Base-by-base conservation (phyloP, 371 early-diverging fungal genomes). In the Actinomortierella ambigua region DNA sequence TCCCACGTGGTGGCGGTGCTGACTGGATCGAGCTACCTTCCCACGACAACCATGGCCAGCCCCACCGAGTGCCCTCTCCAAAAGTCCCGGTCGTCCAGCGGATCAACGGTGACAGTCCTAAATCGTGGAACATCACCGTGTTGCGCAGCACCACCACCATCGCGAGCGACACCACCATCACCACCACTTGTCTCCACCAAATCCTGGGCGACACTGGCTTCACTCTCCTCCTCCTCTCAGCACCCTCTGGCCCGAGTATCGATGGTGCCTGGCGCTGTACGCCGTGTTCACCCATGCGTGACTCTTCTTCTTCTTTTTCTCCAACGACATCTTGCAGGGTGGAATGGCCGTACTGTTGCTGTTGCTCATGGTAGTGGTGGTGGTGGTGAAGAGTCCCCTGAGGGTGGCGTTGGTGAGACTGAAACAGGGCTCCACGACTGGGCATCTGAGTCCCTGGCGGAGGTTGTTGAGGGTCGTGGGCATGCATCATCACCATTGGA, bases 401-500 rank as follows among this genome's bases (percentile, higher is more conserved):
- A 4, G 71, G 71, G 41, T 71, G 71, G 46, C 71, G 41, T 43
- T 71, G 73, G 23, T 56, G 62, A n/a, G 63, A 27, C 26, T 54
- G 59, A 20, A 61, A 61, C 8, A 47, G 14, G 15, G 51, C 22
- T 51, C 58, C 66, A 15, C 59, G 51, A 24, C 41, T 49, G 23
- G 48, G 50, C 0, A 44, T n/a, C 34, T 34, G 34, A 6, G 34
- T 34, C 11, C 34, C 48, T 22, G 22, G 22, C 8, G 63, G 59
- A 8, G 67, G 73, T 50, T 71, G 67, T 14, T 71, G 73, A 39
- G 73, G 73, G 28, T 71, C 66, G 22, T 71, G 73, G 2, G 55
- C 73, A 2, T 39, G 48, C 1, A 42, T 41, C 4, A 14, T 46
- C 11, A 50, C 44, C 42, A 56, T 56, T 2, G 27, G 41, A 29